Evolutionary conservation across 306 rosid genomes (phyloP).

Genomic region (Carpinus fangiana): DNA sequence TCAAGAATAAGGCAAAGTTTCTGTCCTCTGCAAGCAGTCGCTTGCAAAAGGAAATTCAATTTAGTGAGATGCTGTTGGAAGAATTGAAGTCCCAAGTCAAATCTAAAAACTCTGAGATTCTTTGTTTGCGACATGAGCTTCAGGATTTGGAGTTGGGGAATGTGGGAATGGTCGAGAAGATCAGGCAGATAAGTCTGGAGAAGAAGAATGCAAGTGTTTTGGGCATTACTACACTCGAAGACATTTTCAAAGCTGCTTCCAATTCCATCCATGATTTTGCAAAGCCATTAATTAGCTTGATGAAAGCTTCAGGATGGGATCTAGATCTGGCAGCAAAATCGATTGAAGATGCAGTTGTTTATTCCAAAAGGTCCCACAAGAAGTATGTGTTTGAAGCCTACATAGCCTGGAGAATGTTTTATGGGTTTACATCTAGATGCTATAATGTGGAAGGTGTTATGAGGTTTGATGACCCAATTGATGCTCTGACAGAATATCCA

Average conservation of each 20-base stretch:
- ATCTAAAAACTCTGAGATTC: conserved; percentile 49
- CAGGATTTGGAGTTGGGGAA: conserved; percentile 47
- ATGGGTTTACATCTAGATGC: conserved; percentile 31
- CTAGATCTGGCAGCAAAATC: conserved; percentile 59
- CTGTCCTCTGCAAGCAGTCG: conserved; percentile 28
- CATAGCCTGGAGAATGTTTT: conserved; percentile 68
- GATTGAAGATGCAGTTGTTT: conserved; percentile 52
- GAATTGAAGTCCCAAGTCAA: conserved; percentile 53
- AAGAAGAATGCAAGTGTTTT: conserved; percentile 39
- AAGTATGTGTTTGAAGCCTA: conserved; percentile 85
- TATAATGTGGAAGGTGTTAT: conserved; percentile 42
- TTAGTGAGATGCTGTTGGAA: conserved; percentile 45
- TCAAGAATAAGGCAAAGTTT: conserved; percentile 19
- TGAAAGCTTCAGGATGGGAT: conserved; percentile 92
- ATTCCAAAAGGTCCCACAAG: conserved; percentile 68
- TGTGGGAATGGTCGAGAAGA: conserved; percentile 39
- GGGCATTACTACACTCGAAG: conserved; percentile 45
- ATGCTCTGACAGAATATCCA: conserved; percentile 58
- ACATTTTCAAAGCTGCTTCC: conserved; percentile 49
- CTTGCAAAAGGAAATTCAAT: conserved; percentile 43
- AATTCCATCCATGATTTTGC: conserved; percentile 82
- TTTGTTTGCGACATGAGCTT: conserved; percentile 36
- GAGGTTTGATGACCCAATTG: conserved; percentile 67
- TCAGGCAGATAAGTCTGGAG: conserved; percentile 42
- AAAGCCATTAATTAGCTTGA: conserved; percentile 67